Base-by-base conservation (phyloP, 2,329 filamentous ascomycete genomes). In the Phialophora expanda region DNA sequence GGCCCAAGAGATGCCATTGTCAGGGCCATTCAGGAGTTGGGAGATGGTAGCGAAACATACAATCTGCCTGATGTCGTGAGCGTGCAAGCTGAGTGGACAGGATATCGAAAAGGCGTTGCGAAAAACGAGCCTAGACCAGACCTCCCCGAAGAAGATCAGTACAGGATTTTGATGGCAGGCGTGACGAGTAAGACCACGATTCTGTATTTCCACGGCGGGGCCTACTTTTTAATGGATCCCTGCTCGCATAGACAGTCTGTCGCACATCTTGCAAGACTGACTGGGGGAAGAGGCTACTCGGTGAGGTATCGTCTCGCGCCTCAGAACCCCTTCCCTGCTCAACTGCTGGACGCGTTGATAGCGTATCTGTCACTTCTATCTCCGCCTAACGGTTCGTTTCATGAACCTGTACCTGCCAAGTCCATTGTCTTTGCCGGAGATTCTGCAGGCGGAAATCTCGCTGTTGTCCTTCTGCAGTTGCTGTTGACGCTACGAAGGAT, bases 221-320 rank as follows among this genome's bases (percentile, higher is more conserved):
- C 78, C 44, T 80, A 80, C 70, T 79, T 78, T 56, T 64, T 81
- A 44, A 77, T 81, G 76, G 80, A 82, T 65, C 80, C 80, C 12
- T 79, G 76, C 66, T 77, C 77, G 1, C 78, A 80, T 66, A 79
- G 81, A 22, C 66, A 73, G 14, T 67, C 75, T 28, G 76, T 77
- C 38, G 69, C 77, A 12, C 74, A 75, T 30, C 72, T 82, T 1
- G 78, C 78, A 24, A 80, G 77, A 62, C 26, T 70, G 32, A 73
- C 73, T 9, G 75, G 78, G 17, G 78, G 78, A 12, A 76, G 77
- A 5, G 75, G 75, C 26, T 74, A 82, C 34, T 81, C 79, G 11
- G 78, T 83, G 26, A 76, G 79, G 56, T 82, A 83, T 68, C 77
- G 81, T 58, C 76, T 83, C 6, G 80, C 81, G 2, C 81, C 81